Evolutionary conservation across 2,329 filamentous ascomycete species (phyloP), one percentile per base, ranked within the genome.

Genomic region (Pseudogymnoascus sp.): DNA sequence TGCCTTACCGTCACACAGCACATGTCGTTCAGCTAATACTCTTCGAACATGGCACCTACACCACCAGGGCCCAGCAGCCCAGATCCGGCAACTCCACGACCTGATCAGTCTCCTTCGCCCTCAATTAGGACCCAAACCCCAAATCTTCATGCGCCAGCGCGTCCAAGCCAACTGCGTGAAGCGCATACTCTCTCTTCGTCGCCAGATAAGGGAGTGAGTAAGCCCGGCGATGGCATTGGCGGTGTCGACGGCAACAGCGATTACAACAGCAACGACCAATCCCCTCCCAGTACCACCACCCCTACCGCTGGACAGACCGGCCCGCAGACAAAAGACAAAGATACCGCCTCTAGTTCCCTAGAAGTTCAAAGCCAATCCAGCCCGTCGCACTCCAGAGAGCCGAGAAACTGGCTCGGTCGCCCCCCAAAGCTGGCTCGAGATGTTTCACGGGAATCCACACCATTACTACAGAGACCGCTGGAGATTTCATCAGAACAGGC

Each of bases 401-500:
- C 53, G 31, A 63, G 37, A 21, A 10, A 63, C 25, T 62, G 23
- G 60, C 42, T 46, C 16, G 31, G 60, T 16, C 28, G 59, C 21
- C 60, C 28, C 7, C 53, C 42, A 23, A 42, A n/a, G 34, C 62
- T 36, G 42, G 25, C 44, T 23, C 10, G 31, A 4, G 62, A 46
- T 10, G 44, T 34, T 8, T 65, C 75, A 6, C 75, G 74, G 67
- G 84, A 87, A 69, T 79, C 78, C 2, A 84, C 83, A 1, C 78
- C 81, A 2, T 74, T 87, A 25, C 76, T 84, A 11, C 8, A 81
- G 79, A 18, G 73, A 74, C 62, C 71, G 1, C 69, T 71, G 42
- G 72, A 74, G 61, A 65, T 71, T 38, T 62, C 68, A 4, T 37
- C 62, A 2, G 61, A 63, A 31, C 60, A 68, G 25, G 67, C 68